Base-by-base conservation (phyloP, 2,329 filamentous ascomycete genomes). In the Alternaria sp. region DNA sequence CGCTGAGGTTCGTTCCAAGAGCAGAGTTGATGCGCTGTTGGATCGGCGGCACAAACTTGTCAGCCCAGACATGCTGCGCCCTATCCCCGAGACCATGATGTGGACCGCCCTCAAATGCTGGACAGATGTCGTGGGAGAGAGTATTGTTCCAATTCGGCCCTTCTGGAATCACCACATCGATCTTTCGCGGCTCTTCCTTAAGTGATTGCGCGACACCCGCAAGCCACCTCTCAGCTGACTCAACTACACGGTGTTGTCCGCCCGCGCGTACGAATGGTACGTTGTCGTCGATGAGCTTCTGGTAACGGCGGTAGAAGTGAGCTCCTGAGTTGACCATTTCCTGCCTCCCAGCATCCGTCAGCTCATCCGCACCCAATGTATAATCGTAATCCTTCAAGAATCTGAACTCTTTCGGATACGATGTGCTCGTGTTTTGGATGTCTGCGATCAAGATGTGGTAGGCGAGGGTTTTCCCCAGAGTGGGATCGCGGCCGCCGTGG, bases 401-500 rank as follows among this genome's bases (percentile, higher is more conserved):
- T 16, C 85, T 84, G 71, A 88, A 93, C 27, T 86, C 84, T 34
- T 83, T 82, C 8, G 85, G 85, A 72, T 91, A 94, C 0, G 78
- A 77, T 8, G 77, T 81, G 32, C 79, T 81, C 2, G 83, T 84
- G 45, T 75, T 76, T 62, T 94, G 88, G 62, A 97, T 90, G 49
- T 85, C 86, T 28, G 84, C 75, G 54, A 97, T 83, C 9, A 92
- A 84, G 5, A 81, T 78, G 40, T 83, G 84, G 79, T 97, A 97
- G 7, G 78, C 74, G 11, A 77, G 74, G 0, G 89, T 86, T 81
- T 94, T 96, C 66, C 82, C 81, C 11, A 81, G 72, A 0, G 93
- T 97, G 1, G 94, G 94, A 74, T 92, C 91, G 54, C 94, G 87
- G 38, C 92, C 92, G 49, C 93, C 94, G 75, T 97, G 94, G 3